These are phyloP conservation scores for Penicillium expansum DNA, from an alignment of 2,329 filamentous ascomycete genomes.

Conservation along the genomic window DNA sequence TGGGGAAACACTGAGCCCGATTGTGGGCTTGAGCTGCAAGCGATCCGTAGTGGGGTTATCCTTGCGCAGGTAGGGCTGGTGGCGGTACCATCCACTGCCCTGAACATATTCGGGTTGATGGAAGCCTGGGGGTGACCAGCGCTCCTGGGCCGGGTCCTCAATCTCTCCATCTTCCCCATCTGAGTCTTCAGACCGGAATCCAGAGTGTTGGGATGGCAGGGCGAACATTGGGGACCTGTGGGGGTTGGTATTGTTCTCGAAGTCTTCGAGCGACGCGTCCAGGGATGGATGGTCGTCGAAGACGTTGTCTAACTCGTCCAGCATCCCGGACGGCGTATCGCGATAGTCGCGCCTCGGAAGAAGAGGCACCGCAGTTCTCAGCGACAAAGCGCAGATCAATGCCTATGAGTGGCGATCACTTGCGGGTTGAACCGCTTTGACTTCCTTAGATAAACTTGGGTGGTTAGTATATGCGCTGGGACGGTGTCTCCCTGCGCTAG, in stretches of 20 bases:
- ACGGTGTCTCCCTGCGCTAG: slow-evolving; percentile 13
- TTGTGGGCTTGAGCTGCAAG: slow-evolving; percentile 43
- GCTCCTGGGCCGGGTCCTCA: slow-evolving; percentile 43
- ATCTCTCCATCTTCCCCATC: slow-evolving; percentile 44
- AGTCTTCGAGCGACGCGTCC: slow-evolving; percentile 61
- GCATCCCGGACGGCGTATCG: slow-evolving; percentile 42
- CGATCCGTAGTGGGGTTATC: slow-evolving; percentile 29
- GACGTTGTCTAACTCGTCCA: slow-evolving; percentile 48
- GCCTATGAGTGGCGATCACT: slow-evolving; percentile 11
- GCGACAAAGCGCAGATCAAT: slow-evolving; percentile 18
- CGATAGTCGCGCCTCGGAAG: slow-evolving; percentile 24
- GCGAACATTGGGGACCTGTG: slow-evolving; percentile 53
- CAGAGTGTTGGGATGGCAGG: slow-evolving; percentile 60
- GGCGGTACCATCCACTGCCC: slow-evolving; percentile 57
- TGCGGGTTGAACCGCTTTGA: slow-evolving; percentile 2
- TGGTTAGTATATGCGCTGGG: slow-evolving; percentile 20
- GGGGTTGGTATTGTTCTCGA: slow-evolving; percentile 52
- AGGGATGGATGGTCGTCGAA: slow-evolving; percentile 61
- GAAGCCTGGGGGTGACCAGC: slow-evolving; percentile 66
- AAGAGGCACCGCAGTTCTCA: slow-evolving; percentile 21
- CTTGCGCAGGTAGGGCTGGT: slow-evolving; percentile 49
- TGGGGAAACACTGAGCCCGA: slow-evolving; percentile 41
- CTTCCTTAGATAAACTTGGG: slow-evolving; percentile 6
- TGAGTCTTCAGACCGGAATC: slow-evolving; percentile 57
- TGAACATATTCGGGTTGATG: slow-evolving; percentile 44